Evolutionary conservation across 306 rosid species (phyloP).

Genomic region (Sophora flavescens): DNA sequence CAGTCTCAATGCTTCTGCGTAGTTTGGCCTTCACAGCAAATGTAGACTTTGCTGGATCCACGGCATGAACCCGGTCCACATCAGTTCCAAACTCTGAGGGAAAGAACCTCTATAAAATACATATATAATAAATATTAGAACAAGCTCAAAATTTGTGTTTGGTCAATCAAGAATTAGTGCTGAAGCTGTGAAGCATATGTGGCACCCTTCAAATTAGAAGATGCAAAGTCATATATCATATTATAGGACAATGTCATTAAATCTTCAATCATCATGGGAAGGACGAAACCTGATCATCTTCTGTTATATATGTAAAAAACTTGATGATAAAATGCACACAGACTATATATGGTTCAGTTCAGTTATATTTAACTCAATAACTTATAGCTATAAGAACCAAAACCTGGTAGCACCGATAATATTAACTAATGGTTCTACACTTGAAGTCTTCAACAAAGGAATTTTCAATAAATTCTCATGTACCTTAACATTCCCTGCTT

Average conservation of each 20-base stretch:
- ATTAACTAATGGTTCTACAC: too few relatives aligned
- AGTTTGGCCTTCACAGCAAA: slow-evolving; percentile 40
- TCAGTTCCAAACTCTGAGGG: slow-evolving; percentile 58
- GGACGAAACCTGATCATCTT: too few relatives aligned
- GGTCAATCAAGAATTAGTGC: not conserved
- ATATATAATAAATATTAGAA: not conserved
- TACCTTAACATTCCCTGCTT: slow-evolving; percentile 79
- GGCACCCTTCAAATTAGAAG: not conserved
- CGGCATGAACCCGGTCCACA: slow-evolving; percentile 39
- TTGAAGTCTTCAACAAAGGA: too few relatives aligned
- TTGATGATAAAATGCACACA: too few relatives aligned
- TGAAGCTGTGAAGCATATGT: not conserved
- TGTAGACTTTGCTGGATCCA: slow-evolving; percentile 38
- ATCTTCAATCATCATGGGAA: not conserved
- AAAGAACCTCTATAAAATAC: slow-evolving; percentile 52
- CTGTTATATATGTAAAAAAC: too few relatives aligned
- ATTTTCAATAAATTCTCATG: too few relatives aligned
- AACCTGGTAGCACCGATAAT: not conserved
- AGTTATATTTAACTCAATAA: too few relatives aligned
- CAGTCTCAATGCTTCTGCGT: slow-evolving; percentile 51
- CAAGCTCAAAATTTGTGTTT: not conserved
- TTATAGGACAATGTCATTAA: not conserved
- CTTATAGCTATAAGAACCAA: not conserved
- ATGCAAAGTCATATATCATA: not conserved
- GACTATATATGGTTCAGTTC: too few relatives aligned